phyloP scores from a whole-genome alignment of 768 basidiomycete genomes.

The Floccularia luteovirens region DNA sequence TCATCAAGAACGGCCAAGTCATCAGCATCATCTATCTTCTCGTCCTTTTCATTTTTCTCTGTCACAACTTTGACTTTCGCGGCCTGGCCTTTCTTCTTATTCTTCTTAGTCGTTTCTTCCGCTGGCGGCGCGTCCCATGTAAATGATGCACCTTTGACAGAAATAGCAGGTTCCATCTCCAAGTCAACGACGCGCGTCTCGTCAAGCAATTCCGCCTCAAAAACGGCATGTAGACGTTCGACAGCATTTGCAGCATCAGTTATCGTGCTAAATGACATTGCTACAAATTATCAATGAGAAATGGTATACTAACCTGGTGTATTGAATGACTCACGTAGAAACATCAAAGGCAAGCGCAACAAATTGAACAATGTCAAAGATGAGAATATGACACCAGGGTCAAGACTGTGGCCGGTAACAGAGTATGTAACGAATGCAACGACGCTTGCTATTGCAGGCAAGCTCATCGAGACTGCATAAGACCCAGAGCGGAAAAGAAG shows the following conservation, averaged over 20 bases:
- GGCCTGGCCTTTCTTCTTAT: constrained; percentile 21
- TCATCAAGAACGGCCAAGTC: constrained; percentile 12
- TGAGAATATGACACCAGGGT: constrained; percentile 73
- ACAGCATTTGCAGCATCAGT: constrained; percentile 81
- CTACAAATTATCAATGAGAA: constrained; percentile 23
- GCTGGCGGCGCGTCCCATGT: constrained; percentile 80
- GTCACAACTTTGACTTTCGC: constrained; percentile 14
- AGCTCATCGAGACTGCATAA: constrained; percentile 60
- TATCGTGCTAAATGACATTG: constrained; percentile 65
- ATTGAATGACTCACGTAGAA: constrained; percentile 37
- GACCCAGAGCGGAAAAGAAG: constrained; percentile 59
- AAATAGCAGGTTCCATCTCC: constrained; percentile 53
- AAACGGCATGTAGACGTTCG: constrained; percentile 71
- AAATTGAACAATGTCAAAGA: constrained; percentile 83
- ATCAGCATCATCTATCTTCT: no score
- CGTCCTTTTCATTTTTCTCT: constrained; percentile 20
- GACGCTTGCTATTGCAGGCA: constrained; percentile 78
- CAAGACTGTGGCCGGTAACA: constrained; percentile 55
- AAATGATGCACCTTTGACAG: constrained; percentile 65
- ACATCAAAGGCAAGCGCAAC: constrained; percentile 75
- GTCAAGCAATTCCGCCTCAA: constrained; percentile 72
- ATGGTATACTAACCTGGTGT: constrained; percentile 6
- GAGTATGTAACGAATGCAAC: constrained; percentile 73
- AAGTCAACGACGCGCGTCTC: constrained; percentile 50
- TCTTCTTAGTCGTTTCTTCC: constrained; percentile 23